Percentiles rank a stretch among this genome's conserved stretches.
Evolutionary conservation across 805 yeast genomes (phyloP).

Genomic region (Saccharomycopsis fodiens): DNA sequence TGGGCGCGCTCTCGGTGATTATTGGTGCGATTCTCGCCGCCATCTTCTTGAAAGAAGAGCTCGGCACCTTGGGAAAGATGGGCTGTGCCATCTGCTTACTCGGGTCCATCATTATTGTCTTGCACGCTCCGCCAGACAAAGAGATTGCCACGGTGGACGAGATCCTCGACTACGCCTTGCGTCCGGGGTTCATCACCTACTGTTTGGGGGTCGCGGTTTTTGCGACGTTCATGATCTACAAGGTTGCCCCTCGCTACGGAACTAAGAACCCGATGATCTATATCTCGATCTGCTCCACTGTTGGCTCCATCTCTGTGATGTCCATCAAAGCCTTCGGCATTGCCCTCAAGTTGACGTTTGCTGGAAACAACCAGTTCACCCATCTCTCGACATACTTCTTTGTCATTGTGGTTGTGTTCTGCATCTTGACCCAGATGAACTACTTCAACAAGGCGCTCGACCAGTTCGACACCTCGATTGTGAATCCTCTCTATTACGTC

Average conservation of each 20-base stretch:
- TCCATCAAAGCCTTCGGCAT: constrained; percentile 90
- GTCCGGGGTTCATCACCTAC: constrained; percentile 69
- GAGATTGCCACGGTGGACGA: constrained; percentile 85
- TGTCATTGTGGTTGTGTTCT: constrained; percentile 65
- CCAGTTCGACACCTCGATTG: constrained; percentile 87
- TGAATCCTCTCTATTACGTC: constrained; percentile 85
- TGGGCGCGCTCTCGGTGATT: constrained; percentile 84
- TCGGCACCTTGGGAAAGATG: constrained; percentile 82
- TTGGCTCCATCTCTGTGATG: constrained; percentile 88
- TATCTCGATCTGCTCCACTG: constrained; percentile 82
- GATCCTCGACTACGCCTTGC: constrained; percentile 69
- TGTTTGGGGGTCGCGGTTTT: constrained; percentile 55
- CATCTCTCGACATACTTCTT: constrained; percentile 80
- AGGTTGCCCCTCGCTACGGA: constrained; percentile 76
- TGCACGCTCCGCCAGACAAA: constrained; percentile 93
- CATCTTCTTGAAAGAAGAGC: constrained; percentile 73
- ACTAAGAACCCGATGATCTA: constrained; percentile 79
- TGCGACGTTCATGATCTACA: constrained; percentile 72
- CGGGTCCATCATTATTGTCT: constrained; percentile 80
- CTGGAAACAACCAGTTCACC: constrained; percentile 82
- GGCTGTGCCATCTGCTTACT: constrained; percentile 88
- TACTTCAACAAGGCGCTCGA: constrained; percentile 90
- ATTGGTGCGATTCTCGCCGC: constrained; percentile 91
- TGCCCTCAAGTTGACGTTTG: constrained; percentile 75
- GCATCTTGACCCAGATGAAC: constrained; percentile 88